phyloP scores from a whole-genome alignment of 1,284 basidiomycete genomes.

The Polyporus tsugae region DNA sequence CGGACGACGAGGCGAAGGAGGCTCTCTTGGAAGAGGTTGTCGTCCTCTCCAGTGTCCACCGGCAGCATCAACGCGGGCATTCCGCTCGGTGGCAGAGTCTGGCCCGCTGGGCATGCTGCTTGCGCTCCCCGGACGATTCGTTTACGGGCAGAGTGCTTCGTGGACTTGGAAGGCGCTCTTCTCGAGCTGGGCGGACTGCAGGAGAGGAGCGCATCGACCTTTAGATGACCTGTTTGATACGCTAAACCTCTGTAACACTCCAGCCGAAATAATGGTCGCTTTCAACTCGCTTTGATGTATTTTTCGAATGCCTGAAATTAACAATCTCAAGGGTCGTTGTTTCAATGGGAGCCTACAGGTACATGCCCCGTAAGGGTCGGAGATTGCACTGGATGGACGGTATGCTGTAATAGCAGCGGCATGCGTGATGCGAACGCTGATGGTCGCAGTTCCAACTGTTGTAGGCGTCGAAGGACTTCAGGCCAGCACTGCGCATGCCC shows the following conservation, averaged over 20 bases:
- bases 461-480: too few species aligned
- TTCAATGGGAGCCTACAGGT: background rate
- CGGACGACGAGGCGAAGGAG: background rate
- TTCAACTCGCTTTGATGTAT: background rate
- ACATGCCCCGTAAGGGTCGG: background rate
- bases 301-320: background rate
- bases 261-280: background rate
- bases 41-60: background rate
- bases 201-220: background rate
- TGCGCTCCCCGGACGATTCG: background rate
- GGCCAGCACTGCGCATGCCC: background rate
- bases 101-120: background rate
- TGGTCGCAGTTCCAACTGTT: too few species aligned
- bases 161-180: conserved; percentile 5
- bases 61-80: background rate
- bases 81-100: background rate
- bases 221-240: background rate
- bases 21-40: background rate
- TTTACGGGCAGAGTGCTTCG: background rate
- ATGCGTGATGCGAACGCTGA: too few species aligned
- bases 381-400: background rate
- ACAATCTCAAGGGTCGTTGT: background rate
- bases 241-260: background rate
- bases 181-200: background rate
- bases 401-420: too few species aligned